phyloP scores from a whole-genome alignment of 2,329 filamentous ascomycete genomes.

The Talaromyces sp. region DNA sequence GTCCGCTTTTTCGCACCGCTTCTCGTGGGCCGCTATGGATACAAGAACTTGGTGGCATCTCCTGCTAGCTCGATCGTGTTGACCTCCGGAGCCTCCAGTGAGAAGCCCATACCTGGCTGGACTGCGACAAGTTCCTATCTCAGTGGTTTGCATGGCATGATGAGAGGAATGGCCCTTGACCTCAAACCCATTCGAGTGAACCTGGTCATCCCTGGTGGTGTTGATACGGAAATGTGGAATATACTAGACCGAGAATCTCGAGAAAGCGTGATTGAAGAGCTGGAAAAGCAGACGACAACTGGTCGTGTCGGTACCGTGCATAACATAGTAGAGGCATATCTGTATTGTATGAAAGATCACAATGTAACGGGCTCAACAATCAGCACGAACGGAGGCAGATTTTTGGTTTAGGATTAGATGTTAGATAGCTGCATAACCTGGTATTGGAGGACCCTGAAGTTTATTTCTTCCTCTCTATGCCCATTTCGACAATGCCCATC shows the following conservation, averaged over 20 bases:
- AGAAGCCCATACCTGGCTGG: neutral
- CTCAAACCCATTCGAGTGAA: slow-evolving; percentile 53
- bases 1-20: slow-evolving; percentile 3
- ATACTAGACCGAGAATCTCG: neutral
- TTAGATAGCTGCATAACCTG: neutral
- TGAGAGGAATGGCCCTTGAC: slow-evolving; percentile 45
- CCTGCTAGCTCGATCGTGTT: slow-evolving; percentile 49
- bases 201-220: slow-evolving; percentile 41
- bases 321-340: neutral
- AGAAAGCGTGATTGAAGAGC: neutral
- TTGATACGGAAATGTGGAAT: slow-evolving; percentile 41
- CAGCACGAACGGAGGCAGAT: neutral
- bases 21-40: slow-evolving; percentile 5
- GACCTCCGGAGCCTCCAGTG: neutral
- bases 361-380: neutral
- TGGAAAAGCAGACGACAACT: neutral
- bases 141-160: neutral
- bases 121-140: neutral
- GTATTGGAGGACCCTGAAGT: neutral
- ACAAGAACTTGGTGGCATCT: neutral
- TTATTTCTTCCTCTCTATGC: neutral
- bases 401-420: neutral
- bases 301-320: neutral
- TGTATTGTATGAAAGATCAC: neutral
- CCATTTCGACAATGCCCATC: neutral